Base-by-base conservation (phyloP, 2,329 filamentous ascomycete genomes). In the Pseudogymnoascus sp. region DNA sequence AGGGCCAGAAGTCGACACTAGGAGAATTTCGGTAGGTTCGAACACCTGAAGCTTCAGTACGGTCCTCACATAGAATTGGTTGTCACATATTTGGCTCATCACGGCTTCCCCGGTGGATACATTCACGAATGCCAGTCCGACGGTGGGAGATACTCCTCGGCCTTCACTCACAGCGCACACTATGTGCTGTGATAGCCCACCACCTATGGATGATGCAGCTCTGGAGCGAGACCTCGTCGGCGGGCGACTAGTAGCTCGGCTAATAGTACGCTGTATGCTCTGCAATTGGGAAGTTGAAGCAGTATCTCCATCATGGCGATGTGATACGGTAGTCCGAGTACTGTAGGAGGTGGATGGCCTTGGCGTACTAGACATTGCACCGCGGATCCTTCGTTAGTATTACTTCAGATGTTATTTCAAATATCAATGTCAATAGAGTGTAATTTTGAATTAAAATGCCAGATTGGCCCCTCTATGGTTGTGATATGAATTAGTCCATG, bases 71-170 rank as follows among this genome's bases (percentile, higher is more conserved):
- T 96, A 98, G 35, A 92, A 96, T 73, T 96, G 92, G 63, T 88
- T 96, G 74, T 98, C 93, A 71, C 89, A 92, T 67, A 98, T 93
- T 71, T 97, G 91, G 71, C 91, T 96, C 40, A 98, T 81, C 28
- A 92, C 85, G 14, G 86, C 90, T 75, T 96, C 91, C 40, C 89
- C 90, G 2, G 90, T 93, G 43, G 90, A 88, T 2, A 96, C 80
- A 71, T 98, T 96, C 71, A 97, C 81, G 71, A 97, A 93, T 2
- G 91, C 90, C 41, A 96, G 79, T 0, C 93, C 93, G 1, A 98
- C 88, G 0, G 87, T 89, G 0, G 92, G 91, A 22, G 90, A 88
- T 4, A 96, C 84, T 4, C 91, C 91, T n/a, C 93, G 88, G 46
- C 90, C 91, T 73, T 97, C 92, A 69, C 86, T 90, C 59, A 97